Percentiles rank a stretch among this genome's conserved stretches.
These are phyloP conservation scores for Aspergillus bertholletiae DNA, from an alignment of 495 filamentous ascomycete genomes.

Conservation along the genomic window DNA sequence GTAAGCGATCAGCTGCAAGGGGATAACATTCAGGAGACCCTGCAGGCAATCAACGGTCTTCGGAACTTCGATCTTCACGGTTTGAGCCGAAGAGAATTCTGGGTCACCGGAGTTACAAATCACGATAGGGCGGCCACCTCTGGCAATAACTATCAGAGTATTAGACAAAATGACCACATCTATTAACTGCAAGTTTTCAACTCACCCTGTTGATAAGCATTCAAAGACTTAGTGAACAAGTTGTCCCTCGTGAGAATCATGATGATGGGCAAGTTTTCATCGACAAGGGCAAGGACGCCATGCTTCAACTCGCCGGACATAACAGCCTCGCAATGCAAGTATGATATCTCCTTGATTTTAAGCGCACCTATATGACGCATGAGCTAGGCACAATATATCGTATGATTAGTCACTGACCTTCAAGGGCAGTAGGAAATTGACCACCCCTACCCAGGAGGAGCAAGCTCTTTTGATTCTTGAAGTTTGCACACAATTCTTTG, in stretches of 20 bases:
- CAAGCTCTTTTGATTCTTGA: constrained; percentile 96
- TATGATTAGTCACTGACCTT: constrained; percentile 53
- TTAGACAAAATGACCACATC: constrained; percentile 8
- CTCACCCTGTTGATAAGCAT: constrained; percentile 96
- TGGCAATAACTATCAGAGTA: constrained; percentile 70
- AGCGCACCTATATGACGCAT: constrained; percentile 58
- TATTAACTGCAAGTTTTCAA: constrained; percentile 8
- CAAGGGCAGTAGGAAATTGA: constrained; percentile 94
- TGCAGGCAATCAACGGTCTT: constrained; percentile 94
- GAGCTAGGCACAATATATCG: constrained; percentile 3
- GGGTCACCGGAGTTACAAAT: constrained; percentile 91
- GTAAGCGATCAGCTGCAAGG: constrained; percentile 94
- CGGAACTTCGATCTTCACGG: constrained; percentile 96
- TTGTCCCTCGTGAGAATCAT: constrained; percentile 97
- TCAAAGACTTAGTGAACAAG: constrained; percentile 94
- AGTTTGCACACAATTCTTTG: constrained; percentile 85
- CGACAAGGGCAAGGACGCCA: constrained; percentile 93
- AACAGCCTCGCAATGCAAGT: constrained; percentile 98
- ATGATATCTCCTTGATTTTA: constrained; percentile 99
- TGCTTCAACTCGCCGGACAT: constrained; percentile 99
- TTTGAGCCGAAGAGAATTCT: constrained; percentile 82
- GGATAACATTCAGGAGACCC: constrained; percentile 96
- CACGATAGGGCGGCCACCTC: constrained; percentile 90
- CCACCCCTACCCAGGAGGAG: constrained; percentile 90
- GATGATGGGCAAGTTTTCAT: constrained; percentile 97